These are phyloP conservation scores for Leishmania guyanensis DNA, from an alignment of 208 protist species.

Conservation along the genomic window DNA sequence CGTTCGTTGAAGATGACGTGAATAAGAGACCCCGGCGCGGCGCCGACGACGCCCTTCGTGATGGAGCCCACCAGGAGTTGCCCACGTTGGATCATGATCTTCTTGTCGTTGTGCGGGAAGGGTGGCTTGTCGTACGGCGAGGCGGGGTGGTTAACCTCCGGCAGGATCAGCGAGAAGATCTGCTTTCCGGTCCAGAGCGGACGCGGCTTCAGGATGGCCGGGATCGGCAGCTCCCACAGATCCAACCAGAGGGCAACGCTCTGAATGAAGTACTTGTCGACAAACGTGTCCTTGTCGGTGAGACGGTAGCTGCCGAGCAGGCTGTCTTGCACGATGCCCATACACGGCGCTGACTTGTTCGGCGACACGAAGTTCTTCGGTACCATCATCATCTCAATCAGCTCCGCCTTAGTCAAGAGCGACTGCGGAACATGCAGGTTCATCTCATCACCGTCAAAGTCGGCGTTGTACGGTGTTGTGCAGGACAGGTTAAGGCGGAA, in stretches of 20 bases:
- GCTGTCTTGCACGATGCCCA: constrained; percentile 99
- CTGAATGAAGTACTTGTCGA: constrained; percentile 97
- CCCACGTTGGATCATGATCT: constrained; percentile 93
- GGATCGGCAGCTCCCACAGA: constrained; percentile 95
- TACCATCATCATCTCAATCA: constrained; percentile 99
- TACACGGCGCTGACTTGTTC: constrained; percentile 98
- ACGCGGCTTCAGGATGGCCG: constrained; percentile 97
- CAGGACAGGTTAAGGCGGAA: constrained; percentile 99
- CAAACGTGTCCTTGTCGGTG: constrained; percentile 96
- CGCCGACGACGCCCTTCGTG: constrained; percentile 92
- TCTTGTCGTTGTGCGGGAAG: constrained; percentile 84
- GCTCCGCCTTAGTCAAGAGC: constrained; percentile 96
- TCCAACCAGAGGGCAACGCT: constrained; percentile 98
- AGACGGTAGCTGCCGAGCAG: constrained; percentile 95
- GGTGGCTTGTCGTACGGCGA: constrained; percentile 59
- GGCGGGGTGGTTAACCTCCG: constrained; percentile 91
- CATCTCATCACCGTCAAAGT: constrained; percentile 99
- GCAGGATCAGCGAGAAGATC: constrained; percentile 98
- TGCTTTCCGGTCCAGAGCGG: constrained; percentile 99
- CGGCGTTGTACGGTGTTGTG: constrained; percentile 99
- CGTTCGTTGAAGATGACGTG: constrained; percentile 98
- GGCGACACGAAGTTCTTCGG: constrained; percentile 99
- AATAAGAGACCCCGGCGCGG: constrained; percentile 90
- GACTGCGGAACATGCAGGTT: constrained; percentile 99
- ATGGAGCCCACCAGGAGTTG: constrained; percentile 91